phyloP scores from a whole-genome alignment of 495 filamentous ascomycete species.

The Entonaema liquescens region DNA sequence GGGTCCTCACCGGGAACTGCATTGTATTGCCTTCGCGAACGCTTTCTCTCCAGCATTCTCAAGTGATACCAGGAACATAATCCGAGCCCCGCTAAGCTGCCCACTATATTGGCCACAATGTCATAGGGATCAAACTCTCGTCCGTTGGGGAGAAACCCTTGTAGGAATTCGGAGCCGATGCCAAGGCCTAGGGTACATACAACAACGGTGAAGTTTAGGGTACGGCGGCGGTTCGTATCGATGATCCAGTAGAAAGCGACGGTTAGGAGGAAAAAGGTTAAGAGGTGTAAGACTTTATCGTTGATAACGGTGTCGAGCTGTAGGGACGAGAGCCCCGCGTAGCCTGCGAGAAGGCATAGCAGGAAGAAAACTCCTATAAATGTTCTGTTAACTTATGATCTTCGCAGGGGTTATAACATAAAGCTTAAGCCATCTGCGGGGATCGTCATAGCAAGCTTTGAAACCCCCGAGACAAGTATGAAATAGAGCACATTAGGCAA shows the following conservation, averaged over 20 bases:
- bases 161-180: slow-evolving; percentile 85
- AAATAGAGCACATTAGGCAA: not conserved
- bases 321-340: slow-evolving; percentile 74
- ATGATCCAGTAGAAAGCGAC: slow-evolving; percentile 95
- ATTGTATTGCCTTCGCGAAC: slow-evolving; percentile 74
- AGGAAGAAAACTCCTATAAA: slow-evolving; percentile 75
- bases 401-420: slow-evolving; percentile 6
- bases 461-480: not conserved
- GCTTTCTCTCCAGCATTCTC: slow-evolving; percentile 90
- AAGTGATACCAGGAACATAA: slow-evolving; percentile 91
- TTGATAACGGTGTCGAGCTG: slow-evolving; percentile 66
- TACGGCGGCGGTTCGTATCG: slow-evolving; percentile 86
- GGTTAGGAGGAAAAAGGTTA: slow-evolving; percentile 91
- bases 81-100: slow-evolving; percentile 73
- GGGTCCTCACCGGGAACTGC: slow-evolving; percentile 63
- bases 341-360: slow-evolving; percentile 77
- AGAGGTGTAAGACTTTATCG: slow-evolving; percentile 89
- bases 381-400: slow-evolving; percentile 4
- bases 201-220: slow-evolving; percentile 82
- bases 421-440: slow-evolving; percentile 2
- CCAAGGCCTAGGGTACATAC: slow-evolving; percentile 78
- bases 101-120: slow-evolving; percentile 86
- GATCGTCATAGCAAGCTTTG: slow-evolving; percentile 6
- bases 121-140: slow-evolving; percentile 86
- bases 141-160: slow-evolving; percentile 80